Conservation (phyloP, 2,329 filamentous ascomycete genomes). For the Pseudofabraea citricarpa region DNA sequence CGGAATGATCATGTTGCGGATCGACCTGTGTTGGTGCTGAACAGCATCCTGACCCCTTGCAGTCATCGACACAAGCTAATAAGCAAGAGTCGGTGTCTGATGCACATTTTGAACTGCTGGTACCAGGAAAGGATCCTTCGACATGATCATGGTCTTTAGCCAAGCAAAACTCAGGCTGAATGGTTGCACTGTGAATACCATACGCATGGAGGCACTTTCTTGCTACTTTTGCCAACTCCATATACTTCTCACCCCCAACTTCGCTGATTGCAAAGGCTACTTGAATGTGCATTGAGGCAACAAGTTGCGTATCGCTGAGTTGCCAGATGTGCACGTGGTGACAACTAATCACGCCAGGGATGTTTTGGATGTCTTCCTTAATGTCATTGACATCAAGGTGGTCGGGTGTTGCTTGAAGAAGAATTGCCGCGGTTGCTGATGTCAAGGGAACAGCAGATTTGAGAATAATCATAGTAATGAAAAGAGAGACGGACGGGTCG, state of each 20-base stretch:
- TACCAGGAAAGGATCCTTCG: constrained; percentile 11
- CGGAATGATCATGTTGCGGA: constrained; percentile 20
- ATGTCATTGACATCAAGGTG: constrained; percentile 87
- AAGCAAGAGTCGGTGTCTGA: constrained; percentile 25
- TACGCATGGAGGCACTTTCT: constrained; percentile 89
- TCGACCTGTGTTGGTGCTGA: constrained; percentile 13
- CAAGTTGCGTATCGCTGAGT: constrained; percentile 87
- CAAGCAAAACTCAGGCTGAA: constrained; percentile 83
- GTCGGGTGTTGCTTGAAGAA: constrained; percentile 89
- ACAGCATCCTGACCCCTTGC: constrained; percentile 29
- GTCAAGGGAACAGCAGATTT: constrained; percentile 75
- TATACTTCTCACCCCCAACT: constrained; percentile 75
- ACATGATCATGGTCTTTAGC: constrained; percentile 34
- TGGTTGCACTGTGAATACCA: constrained; percentile 94
- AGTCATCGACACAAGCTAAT: constrained; percentile 29
- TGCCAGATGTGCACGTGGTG: constrained; percentile 99
- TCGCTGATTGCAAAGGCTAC: constrained; percentile 86
- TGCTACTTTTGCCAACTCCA: constrained; percentile 79
- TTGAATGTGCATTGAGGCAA: constrained; percentile 90
- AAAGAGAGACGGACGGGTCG: constrained; percentile 85
- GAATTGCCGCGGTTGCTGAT: constrained; percentile 75
- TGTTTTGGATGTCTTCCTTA: constrained; percentile 79
- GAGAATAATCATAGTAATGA: constrained; percentile 81
- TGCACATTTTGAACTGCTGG: constrained; percentile 21
- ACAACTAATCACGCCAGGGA: constrained; percentile 83